Conservation (phyloP, 345 rosid species). For the Euphorbia lathyris region DNA sequence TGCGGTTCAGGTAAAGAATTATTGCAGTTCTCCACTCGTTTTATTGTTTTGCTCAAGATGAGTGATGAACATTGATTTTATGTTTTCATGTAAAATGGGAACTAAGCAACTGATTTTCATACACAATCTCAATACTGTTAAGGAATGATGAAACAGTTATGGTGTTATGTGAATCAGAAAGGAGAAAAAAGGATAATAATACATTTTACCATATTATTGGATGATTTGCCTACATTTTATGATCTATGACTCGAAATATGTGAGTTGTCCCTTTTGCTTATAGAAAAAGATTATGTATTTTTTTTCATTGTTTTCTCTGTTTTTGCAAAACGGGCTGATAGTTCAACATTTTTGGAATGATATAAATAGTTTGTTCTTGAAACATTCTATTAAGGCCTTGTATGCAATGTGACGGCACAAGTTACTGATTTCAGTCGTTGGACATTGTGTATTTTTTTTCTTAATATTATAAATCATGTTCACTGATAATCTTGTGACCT, state of each 20-base stretch:
- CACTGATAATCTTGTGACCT: neutral
- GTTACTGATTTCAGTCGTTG: neutral
- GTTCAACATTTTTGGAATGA: neutral
- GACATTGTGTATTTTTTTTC: neutral
- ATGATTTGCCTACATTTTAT: neutral
- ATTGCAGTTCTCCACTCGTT: conserved; percentile 12
- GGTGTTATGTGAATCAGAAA: neutral
- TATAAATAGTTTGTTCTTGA: neutral
- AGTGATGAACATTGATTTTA: neutral
- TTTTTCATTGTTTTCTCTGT: neutral
- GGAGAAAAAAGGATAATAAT: neutral
- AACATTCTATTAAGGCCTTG: neutral
- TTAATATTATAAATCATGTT: no score
- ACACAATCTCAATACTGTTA: neutral
- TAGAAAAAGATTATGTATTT: neutral
- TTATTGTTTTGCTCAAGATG: neutral
- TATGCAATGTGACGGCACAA: neutral
- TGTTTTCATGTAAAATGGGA: neutral
- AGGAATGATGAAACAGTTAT: neutral
- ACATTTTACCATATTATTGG: neutral
- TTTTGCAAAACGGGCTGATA: neutral
- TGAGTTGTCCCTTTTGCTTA: neutral
- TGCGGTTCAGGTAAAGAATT: conserved; percentile 74
- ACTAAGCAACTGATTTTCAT: neutral
- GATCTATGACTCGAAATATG: neutral